Conservation (phyloP, 306 rosid species). For the Cicer bijugum region DNA sequence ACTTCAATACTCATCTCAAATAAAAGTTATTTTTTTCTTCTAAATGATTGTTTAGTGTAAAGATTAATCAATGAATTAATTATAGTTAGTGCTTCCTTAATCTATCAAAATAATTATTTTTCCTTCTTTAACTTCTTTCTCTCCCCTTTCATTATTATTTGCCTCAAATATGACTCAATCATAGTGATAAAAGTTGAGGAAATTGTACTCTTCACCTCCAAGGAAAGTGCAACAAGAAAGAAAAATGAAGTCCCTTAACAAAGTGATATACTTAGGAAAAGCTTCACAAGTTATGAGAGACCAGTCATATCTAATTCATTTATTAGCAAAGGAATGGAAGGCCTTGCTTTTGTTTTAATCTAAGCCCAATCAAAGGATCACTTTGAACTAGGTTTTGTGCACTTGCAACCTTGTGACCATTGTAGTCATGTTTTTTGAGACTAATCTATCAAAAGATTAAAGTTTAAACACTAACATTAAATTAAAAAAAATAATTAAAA, state of each 20-base stretch:
- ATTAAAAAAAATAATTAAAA: too few species aligned
- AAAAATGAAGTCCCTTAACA: background rate
- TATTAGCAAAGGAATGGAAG: constrained; percentile 37
- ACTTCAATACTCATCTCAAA: background rate
- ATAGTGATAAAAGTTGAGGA: background rate
- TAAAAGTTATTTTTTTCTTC: background rate
- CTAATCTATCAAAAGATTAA: too few species aligned
- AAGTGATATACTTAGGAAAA: constrained; percentile 38
- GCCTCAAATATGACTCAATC: background rate
- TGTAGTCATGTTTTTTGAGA: too few species aligned
- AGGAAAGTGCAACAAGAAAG: constrained; percentile 29
- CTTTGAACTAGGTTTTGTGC: too few species aligned
- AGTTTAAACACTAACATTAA: too few species aligned
- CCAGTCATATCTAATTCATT: constrained; percentile 47
- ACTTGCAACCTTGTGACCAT: too few species aligned
- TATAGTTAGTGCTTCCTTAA: constrained; percentile 31
- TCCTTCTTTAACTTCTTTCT: background rate
- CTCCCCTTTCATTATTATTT: background rate
- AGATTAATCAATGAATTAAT: constrained; percentile 22
- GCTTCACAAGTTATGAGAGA: constrained; percentile 26
- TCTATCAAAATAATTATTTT: constrained; percentile 8
- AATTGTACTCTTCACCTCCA: background rate
- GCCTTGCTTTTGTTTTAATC: constrained; percentile 49
- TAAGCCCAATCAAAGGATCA: constrained; percentile 23
- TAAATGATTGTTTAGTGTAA: background rate